phyloP scores from a whole-genome alignment of 2,329 filamentous ascomycete species.

The Chaetoscypha palmicola region DNA sequence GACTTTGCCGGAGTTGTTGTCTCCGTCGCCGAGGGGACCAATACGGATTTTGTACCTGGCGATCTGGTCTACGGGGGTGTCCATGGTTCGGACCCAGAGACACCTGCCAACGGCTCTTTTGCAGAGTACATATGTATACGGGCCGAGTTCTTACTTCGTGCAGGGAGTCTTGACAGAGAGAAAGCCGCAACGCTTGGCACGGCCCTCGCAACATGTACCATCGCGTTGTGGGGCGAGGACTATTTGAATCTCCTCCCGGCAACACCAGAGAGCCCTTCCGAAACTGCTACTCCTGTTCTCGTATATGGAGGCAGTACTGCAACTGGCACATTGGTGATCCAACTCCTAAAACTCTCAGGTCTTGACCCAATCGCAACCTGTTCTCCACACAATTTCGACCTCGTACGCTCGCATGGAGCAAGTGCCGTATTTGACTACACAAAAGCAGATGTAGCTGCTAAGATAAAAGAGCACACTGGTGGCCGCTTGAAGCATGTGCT shows the following conservation, averaged over 20 bases:
- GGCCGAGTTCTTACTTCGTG: neutral
- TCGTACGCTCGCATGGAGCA: slow-evolving; percentile 36
- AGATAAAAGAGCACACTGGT: slow-evolving; percentile 34
- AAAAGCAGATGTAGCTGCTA: slow-evolving; percentile 26
- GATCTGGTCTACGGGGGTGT: slow-evolving; percentile 18
- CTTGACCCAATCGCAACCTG: slow-evolving; percentile 30
- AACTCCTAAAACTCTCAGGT: slow-evolving; percentile 34
- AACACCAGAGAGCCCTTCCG: too few relatives aligned
- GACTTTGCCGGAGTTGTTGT: neutral
- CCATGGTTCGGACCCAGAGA: slow-evolving; percentile 2
- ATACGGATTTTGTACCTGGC: neutral
- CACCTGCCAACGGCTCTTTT: slow-evolving; percentile 29
- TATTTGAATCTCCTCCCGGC: too few relatives aligned
- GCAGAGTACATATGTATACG: neutral
- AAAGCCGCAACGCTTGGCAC: slow-evolving; percentile 22
- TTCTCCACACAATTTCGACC: slow-evolving; percentile 33
- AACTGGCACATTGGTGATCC: slow-evolving; percentile 38
- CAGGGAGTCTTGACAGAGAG: neutral
- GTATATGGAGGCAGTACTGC: slow-evolving; percentile 40
- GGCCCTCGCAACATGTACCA: too few relatives aligned
- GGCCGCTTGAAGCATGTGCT: slow-evolving; percentile 28
- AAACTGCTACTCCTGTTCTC: too few relatives aligned
- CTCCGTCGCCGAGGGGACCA: neutral
- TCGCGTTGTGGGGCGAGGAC: too few relatives aligned
- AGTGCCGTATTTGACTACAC: slow-evolving; percentile 37